Conservation (phyloP, 345 rosid species). For the Draba incana region DNA sequence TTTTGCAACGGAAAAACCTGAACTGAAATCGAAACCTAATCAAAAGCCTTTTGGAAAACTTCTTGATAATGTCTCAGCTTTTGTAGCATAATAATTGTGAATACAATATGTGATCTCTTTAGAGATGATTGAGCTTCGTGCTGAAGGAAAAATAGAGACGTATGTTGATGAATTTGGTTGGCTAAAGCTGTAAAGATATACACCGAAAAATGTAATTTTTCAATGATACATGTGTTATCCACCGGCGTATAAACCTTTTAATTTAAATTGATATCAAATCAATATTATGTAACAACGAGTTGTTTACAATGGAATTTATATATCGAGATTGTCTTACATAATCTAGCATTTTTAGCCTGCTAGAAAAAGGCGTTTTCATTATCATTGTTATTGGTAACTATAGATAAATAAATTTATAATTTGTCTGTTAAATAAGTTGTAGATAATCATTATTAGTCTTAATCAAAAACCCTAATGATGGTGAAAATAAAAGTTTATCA, state of each 20-base stretch:
- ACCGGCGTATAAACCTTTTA: background rate
- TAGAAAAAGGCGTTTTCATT: background rate
- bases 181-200: slow-evolving; percentile 23
- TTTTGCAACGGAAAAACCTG: background rate
- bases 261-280: background rate
- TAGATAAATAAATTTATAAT: background rate
- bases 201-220: background rate
- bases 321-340: background rate
- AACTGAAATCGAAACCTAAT: background rate
- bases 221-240: slow-evolving; percentile 6
- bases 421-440: slow-evolving; percentile 5
- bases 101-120: slow-evolving; percentile 6
- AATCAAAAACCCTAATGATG: slow-evolving; percentile 14
- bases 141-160: slow-evolving; percentile 11
- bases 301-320: background rate
- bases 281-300: slow-evolving; percentile 2
- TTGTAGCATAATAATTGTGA: slow-evolving; percentile 25
- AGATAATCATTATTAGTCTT: slow-evolving; percentile 9
- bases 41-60: background rate
- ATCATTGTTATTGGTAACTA: too few species aligned
- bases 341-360: background rate
- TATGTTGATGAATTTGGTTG: slow-evolving; percentile 23
- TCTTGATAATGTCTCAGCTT: slow-evolving; percentile 13
- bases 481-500: slow-evolving; percentile 36
- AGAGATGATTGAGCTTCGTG: slow-evolving; percentile 28